A percentile compares a stretch with the other conserved stretches of the same genome.
Evolutionary conservation across 108 stramenopile genomes (phyloP).

Genomic region (Conticribra guillardii): DNA sequence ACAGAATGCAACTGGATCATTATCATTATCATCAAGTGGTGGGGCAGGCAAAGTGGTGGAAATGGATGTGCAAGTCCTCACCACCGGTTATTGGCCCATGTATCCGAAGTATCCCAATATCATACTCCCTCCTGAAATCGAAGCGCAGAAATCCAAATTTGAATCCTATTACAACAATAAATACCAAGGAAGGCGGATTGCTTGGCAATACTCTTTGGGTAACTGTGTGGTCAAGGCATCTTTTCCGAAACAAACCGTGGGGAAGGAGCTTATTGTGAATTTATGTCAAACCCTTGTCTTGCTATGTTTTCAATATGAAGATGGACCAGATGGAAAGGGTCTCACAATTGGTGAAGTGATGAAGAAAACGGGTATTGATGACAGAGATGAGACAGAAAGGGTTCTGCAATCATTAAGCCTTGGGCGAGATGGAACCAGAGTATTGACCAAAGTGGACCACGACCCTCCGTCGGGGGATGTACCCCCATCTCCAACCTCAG

Average conservation of each 20-base stretch:
- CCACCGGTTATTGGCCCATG: slow-evolving; percentile 97
- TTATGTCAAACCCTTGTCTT: slow-evolving; percentile 94
- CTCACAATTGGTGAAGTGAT: slow-evolving; percentile 74
- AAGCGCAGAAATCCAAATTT: slow-evolving; percentile 64
- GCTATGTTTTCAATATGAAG: slow-evolving; percentile 79
- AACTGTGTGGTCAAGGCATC: slow-evolving; percentile 78
- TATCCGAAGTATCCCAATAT: slow-evolving; percentile 82
- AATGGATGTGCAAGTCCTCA: slow-evolving; percentile 92
- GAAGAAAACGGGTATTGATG: slow-evolving; percentile 85
- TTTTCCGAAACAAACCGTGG: slow-evolving; percentile 38
- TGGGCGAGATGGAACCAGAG: slow-evolving; percentile 83
- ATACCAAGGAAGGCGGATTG: slow-evolving; percentile 94
- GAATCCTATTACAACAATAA: slow-evolving; percentile 85
- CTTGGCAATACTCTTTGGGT: slow-evolving; percentile 94
- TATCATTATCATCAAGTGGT: too few species aligned
- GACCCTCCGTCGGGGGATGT: slow-evolving; percentile 14
- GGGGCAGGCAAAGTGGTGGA: slow-evolving; percentile 58
- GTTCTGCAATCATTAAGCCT: slow-evolving; percentile 85
- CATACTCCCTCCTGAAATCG: slow-evolving; percentile 66
- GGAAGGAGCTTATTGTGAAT: slow-evolving; percentile 85
- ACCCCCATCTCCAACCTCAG: slow-evolving; percentile 13
- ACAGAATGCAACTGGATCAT: slow-evolving; percentile 5
- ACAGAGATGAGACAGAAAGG: slow-evolving; percentile 86
- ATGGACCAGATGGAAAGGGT: slow-evolving; percentile 36
- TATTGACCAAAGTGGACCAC: slow-evolving; percentile 71